Conservation (phyloP, 176 grass and related monocot species). For the Musa troglodytarum region DNA sequence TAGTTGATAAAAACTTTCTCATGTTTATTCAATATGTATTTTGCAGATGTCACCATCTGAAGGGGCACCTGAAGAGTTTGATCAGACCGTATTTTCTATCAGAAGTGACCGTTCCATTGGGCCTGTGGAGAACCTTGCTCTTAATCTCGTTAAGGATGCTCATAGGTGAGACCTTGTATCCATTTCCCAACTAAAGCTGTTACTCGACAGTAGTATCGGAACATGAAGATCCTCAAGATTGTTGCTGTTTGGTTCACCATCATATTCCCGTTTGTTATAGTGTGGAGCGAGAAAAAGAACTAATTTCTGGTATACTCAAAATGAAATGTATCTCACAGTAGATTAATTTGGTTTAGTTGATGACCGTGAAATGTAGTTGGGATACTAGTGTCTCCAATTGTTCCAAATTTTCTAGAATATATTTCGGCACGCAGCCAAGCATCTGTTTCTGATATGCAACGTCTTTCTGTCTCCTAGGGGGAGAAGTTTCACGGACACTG, state of each 20-base stretch:
- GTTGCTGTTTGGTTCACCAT: not conserved
- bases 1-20: not conserved
- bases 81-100: slow-evolving; percentile 84
- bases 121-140: slow-evolving; percentile 58
- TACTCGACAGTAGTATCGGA: not conserved
- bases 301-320: no score
- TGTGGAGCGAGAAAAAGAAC: no score
- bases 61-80: slow-evolving; percentile 84
- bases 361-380: no score
- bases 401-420: not conserved
- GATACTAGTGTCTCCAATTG: no score
- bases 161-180: slow-evolving; percentile 38
- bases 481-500: slow-evolving; percentile 82
- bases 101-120: slow-evolving; percentile 53
- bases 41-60: slow-evolving; percentile 82
- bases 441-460: not conserved
- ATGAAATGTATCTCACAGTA: no score
- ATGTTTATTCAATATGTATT: slow-evolving; percentile 8
- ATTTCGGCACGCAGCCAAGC: not conserved
- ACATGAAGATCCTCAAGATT: not conserved
- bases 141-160: slow-evolving; percentile 68
- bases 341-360: no score
- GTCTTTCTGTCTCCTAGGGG: slow-evolving; percentile 34
- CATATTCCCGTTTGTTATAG: not conserved
- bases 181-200: slow-evolving; percentile 7